Evolutionary conservation across 202 grass and related monocot genomes (phyloP), one percentile per base, ranked within the genome.

Genomic region (Digitaria exilis): DNA sequence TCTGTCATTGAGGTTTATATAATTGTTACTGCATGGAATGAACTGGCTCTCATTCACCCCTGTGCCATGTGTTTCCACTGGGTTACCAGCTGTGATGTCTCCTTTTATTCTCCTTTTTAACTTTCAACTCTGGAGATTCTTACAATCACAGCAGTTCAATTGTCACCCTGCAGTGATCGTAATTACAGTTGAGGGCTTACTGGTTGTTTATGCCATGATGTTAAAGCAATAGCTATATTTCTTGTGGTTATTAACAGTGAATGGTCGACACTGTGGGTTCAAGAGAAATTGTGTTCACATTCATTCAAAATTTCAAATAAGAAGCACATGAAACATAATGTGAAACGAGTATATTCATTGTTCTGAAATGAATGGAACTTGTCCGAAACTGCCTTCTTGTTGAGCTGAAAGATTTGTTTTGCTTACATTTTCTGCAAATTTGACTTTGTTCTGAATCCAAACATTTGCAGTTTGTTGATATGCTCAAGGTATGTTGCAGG

Each of bases 1-100:
- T 84, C 84, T 90, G 84, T 45, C 84, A 84, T 69, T 79, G 44
- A 70, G 52, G 75, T 61, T 87, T 87, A 71, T 76, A 84, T n/a
- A 77, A 87, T 87, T 87, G 75, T 80, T 80, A 87, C 80, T 65
- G 84, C 84, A 90, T 84, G 84, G 84, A 87, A 90, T 87, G 80
- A 84, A 87, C 76, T 80, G 88, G 75, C 81, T 32, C 80, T 84
- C 81, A 81, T 84, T 65, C 88, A 45, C 43, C 21, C 73, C 30
- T 66, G 44, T 77, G 51, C 82, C 84, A 87, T 87, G 84, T 90
- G 80, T 90, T 75, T 75, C 63, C 88, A 86, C 79, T 83, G 52
- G 39, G 32, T 75, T 13, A 50, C 84, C 84, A 83, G 79, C 84
- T 87, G 88, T 86, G 74, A 75, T 83, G 74, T 83, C 34, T 61